A percentile compares a stretch with the other conserved stretches of the same genome.
These are phyloP conservation scores for Datura wrightii DNA, from an alignment of 257 asterid species.

Conservation along the genomic window DNA sequence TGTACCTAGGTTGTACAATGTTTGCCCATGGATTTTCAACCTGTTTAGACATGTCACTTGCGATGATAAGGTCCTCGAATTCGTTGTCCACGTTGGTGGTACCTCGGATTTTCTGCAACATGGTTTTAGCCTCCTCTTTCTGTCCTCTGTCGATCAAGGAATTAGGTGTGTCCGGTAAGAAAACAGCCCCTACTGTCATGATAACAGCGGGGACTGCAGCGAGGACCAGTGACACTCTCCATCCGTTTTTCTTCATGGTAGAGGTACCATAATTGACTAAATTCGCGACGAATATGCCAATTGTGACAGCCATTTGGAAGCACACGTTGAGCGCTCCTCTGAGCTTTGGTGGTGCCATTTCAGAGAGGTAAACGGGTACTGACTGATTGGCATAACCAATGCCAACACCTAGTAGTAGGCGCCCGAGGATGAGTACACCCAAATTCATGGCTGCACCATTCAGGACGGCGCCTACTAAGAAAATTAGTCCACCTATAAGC, in stretches of 20 bases:
- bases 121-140: conserved; percentile 51
- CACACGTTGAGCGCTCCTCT: conserved; percentile 75
- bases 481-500: conserved; percentile 74
- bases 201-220: conserved; percentile 79
- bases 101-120: conserved; percentile 64
- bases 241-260: conserved; percentile 64
- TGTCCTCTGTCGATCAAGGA: conserved; percentile 81
- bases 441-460: conserved; percentile 71
- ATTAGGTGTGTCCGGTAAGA: conserved; percentile 89
- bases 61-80: conserved; percentile 66
- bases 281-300: conserved; percentile 65
- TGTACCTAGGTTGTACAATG: conserved; percentile 56
- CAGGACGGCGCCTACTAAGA: conserved; percentile 71
- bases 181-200: conserved; percentile 64
- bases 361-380: conserved; percentile 66
- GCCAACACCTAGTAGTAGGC: conserved; percentile 79
- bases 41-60: conserved; percentile 65
- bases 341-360: conserved; percentile 68
- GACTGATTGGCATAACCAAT: conserved; percentile 86
- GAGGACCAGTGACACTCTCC: conserved; percentile 83
- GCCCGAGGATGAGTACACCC: conserved; percentile 76
- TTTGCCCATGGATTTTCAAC: conserved; percentile 75
- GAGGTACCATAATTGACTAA: conserved; percentile 55
- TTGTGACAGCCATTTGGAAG: conserved; percentile 61
- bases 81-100: conserved; percentile 63